Conservation (phyloP, 768 basidiomycete species). For the Daedaleopsis sinensis region DNA sequence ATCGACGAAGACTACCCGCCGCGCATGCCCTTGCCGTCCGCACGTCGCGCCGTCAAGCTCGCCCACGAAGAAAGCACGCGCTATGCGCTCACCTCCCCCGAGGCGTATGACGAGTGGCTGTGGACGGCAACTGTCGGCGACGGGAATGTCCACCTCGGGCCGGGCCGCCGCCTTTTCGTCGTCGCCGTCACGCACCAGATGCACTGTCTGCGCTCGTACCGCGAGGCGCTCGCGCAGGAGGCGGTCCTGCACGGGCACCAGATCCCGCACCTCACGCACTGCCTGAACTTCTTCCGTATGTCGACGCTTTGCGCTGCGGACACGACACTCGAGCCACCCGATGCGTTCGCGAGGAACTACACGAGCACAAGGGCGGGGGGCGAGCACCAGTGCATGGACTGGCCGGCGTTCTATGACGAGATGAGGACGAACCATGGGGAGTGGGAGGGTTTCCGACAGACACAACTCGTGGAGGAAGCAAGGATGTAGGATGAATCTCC, state of each 20-base stretch:
- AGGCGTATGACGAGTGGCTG: conserved; percentile 36
- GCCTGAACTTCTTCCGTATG: conserved; percentile 38
- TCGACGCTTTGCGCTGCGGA: conserved; percentile 37
- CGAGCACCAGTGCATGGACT: conserved; percentile 18
- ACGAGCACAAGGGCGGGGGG: conserved; percentile 1
- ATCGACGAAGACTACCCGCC: conserved; percentile 23
- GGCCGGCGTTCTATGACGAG: conserved; percentile 21
- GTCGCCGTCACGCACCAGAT: conserved; percentile 29
- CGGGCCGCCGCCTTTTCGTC: conserved; percentile 29
- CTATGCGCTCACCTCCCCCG: conserved; percentile 28
- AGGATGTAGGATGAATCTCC: background rate
- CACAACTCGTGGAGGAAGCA: background rate
- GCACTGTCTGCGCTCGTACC: conserved; percentile 28
- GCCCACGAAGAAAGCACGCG: conserved; percentile 36
- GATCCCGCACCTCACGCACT: conserved; percentile 29
- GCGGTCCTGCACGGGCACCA: conserved; percentile 6
- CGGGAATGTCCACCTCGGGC: conserved; percentile 31
- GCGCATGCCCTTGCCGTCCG: conserved; percentile 24
- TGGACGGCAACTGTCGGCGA: conserved; percentile 29
- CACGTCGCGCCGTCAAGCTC: conserved; percentile 21
- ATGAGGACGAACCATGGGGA: conserved; percentile 11
- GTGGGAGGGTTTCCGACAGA: conserved; percentile 2
- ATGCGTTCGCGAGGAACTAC: conserved; percentile 10
- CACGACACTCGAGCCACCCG: conserved; percentile 33
- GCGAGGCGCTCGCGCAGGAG: conserved; percentile 13